These are phyloP conservation scores for Alternaria triticina DNA, from an alignment of 2,329 filamentous ascomycete species.

Conservation along the genomic window DNA sequence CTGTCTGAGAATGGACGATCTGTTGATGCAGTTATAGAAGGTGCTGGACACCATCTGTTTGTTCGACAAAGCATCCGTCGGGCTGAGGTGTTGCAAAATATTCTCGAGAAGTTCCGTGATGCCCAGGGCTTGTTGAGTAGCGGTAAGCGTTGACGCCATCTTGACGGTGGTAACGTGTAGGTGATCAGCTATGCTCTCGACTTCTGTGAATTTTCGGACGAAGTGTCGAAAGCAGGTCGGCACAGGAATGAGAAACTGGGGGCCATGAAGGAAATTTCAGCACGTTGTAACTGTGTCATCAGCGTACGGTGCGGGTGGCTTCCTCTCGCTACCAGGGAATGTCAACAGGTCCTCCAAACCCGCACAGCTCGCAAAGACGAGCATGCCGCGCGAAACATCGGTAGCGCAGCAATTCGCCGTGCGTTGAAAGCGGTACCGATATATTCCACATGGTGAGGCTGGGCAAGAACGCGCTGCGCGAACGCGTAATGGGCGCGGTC, in stretches of 20 bases:
- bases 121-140: neutral
- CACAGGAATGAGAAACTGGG: neutral
- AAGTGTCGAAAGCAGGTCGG: neutral
- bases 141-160: neutral
- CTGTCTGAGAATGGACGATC: neutral
- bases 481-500: neutral
- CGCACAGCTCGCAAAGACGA: neutral
- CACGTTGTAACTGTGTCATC: neutral
- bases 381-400: neutral
- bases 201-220: neutral
- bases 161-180: neutral
- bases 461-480: neutral
- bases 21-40: neutral
- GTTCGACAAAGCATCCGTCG: neutral
- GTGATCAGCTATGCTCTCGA: neutral
- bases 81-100: neutral
- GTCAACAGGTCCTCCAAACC: neutral
- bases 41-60: neutral
- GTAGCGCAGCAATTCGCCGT: neutral
- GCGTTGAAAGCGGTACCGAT: neutral
- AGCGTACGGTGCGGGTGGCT: neutral
- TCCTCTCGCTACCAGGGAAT: neutral
- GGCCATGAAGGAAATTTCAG: neutral
- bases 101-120: neutral
- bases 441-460: neutral